phyloP scores from a whole-genome alignment of 192 early-diverging fungal species.

The Polychytrium aggregatum region DNA sequence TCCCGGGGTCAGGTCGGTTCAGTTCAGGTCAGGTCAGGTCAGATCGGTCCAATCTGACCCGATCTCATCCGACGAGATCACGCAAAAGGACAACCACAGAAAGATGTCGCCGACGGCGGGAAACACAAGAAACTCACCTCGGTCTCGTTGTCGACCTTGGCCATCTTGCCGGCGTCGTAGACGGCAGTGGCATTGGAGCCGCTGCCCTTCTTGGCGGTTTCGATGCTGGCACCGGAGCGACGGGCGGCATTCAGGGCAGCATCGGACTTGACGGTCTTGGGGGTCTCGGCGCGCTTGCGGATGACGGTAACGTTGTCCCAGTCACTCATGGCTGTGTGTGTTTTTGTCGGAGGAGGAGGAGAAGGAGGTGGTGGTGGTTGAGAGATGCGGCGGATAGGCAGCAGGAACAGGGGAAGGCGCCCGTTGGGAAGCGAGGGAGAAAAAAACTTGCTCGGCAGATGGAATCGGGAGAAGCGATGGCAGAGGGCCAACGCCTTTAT shows the following conservation, averaged over 20 bases:
- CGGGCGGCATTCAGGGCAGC: slow-evolving; percentile 65
- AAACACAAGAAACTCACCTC: slow-evolving; percentile 64
- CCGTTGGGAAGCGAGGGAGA: too few species aligned
- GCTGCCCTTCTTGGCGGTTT: slow-evolving; percentile 60
- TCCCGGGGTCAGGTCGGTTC: too few species aligned
- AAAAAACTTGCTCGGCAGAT: too few species aligned
- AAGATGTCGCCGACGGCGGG: too few species aligned
- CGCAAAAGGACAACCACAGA: too few species aligned
- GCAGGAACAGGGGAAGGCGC: too few species aligned
- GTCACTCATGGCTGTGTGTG: slow-evolving; percentile 27
- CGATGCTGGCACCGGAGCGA: slow-evolving; percentile 56
- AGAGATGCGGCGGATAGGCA: neutral
- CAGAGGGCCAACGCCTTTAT: too few species aligned
- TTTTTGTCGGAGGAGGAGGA: slow-evolving; percentile 6
- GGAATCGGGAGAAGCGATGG: too few species aligned
- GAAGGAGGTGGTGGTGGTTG: neutral
- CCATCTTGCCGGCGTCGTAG: slow-evolving; percentile 52
- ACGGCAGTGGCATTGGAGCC: slow-evolving; percentile 19
- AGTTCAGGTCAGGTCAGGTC: too few species aligned
- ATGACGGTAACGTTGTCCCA: slow-evolving; percentile 72
- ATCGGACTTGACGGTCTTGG: slow-evolving; percentile 38
- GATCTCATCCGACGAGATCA: too few species aligned
- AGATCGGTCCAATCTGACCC: too few species aligned
- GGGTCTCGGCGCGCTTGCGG: slow-evolving; percentile 56
- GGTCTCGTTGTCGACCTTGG: slow-evolving; percentile 77